Conservation (phyloP, 2,329 filamentous ascomycete genomes). For the Penicillium aurantiogriseum region DNA sequence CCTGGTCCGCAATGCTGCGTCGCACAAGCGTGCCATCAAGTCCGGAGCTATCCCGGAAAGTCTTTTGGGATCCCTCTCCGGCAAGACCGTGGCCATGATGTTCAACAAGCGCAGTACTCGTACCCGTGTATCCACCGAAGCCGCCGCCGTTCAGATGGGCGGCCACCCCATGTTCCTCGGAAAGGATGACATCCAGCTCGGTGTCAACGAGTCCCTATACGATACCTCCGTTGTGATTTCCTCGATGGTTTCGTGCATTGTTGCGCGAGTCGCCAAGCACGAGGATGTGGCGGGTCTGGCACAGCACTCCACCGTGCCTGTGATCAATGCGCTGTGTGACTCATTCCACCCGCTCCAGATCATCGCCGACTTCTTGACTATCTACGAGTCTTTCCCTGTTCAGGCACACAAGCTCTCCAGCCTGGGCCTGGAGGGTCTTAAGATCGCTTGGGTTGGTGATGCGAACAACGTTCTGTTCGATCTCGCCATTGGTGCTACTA, state of each 20-base stretch:
- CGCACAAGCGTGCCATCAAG: slow-evolving; percentile 76
- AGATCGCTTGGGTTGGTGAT: slow-evolving; percentile 94
- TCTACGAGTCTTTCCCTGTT: slow-evolving; percentile 72
- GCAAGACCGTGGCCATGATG: slow-evolving; percentile 87
- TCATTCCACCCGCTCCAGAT: slow-evolving; percentile 92
- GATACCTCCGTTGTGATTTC: slow-evolving; percentile 91
- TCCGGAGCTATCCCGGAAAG: slow-evolving; percentile 59
- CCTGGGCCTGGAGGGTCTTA: slow-evolving; percentile 76
- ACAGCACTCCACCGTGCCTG: slow-evolving; percentile 70
- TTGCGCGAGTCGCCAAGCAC: slow-evolving; percentile 75
- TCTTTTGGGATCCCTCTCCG: slow-evolving; percentile 63
- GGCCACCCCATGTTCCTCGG: slow-evolving; percentile 96
- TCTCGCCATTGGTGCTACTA: slow-evolving; percentile 80
- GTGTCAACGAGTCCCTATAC: slow-evolving; percentile 89
- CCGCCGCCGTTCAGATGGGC: slow-evolving; percentile 81
- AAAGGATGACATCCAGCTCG: slow-evolving; percentile 93
- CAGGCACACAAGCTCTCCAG: slow-evolving; percentile 40
- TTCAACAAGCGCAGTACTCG: slow-evolving; percentile 95
- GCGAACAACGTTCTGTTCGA: slow-evolving; percentile 97
- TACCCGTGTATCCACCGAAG: slow-evolving; percentile 90
- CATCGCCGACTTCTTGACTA: slow-evolving; percentile 89
- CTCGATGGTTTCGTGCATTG: slow-evolving; percentile 84
- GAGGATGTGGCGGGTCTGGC: slow-evolving; percentile 71
- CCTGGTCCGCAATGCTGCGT: slow-evolving; percentile 77
- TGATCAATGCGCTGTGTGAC: slow-evolving; percentile 85